Conservation (phyloP, 106 monocot genomes). For the Xerophyta viscosa region DNA sequence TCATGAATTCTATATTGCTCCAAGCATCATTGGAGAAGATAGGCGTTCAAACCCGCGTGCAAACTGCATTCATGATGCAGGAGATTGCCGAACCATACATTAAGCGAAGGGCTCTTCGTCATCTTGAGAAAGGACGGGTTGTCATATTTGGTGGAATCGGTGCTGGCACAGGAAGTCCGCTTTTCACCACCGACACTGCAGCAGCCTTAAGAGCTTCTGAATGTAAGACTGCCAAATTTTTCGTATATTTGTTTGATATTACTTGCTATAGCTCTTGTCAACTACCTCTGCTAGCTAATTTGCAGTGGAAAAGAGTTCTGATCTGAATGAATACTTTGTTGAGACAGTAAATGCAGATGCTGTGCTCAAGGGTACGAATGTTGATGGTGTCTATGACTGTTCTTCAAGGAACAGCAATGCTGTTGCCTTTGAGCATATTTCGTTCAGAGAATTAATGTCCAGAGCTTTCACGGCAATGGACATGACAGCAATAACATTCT, state of each 20-base stretch:
- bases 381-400: slow-evolving; percentile 53
- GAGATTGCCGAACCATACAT: slow-evolving; percentile 96
- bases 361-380: slow-evolving; percentile 73
- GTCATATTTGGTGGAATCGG: slow-evolving; percentile 94
- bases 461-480: slow-evolving; percentile 82
- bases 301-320: neutral
- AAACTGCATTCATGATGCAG: slow-evolving; percentile 81
- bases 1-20: slow-evolving; percentile 93
- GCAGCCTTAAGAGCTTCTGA: slow-evolving; percentile 88
- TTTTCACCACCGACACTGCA: slow-evolving; percentile 79
- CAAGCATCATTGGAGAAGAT: slow-evolving; percentile 92
- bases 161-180: slow-evolving; percentile 64
- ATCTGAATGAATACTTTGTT: neutral
- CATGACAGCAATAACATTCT: slow-evolving; percentile 81
- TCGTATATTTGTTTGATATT: no score
- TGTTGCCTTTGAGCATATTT: slow-evolving; percentile 73
- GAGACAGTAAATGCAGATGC: slow-evolving; percentile 83
- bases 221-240: slow-evolving; percentile 54
- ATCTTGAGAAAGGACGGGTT: slow-evolving; percentile 96
- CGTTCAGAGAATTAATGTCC: slow-evolving; percentile 61
- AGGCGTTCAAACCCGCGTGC: slow-evolving; percentile 78
- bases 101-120: slow-evolving; percentile 77
- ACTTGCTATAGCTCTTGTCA: no score
- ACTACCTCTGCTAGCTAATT: no score
- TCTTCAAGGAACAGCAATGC: slow-evolving; percentile 43